Percentiles rank a stretch among this genome's conserved stretches.
Evolutionary conservation across 768 basidiomycete genomes (phyloP).

Genomic region (Boletus tomentosulus): DNA sequence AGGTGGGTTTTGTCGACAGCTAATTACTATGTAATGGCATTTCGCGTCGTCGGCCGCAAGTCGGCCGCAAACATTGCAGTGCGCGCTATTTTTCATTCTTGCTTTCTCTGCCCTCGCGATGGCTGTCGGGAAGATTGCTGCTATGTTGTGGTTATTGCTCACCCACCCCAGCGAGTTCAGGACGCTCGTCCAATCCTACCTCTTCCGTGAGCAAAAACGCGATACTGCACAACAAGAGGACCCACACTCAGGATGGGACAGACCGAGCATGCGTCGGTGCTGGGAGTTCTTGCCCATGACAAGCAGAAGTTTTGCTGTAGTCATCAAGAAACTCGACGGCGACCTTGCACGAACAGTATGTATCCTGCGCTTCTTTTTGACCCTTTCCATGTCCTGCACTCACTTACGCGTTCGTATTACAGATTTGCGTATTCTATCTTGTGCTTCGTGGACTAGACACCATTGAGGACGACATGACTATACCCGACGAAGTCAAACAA

Average conservation of each 20-base stretch:
- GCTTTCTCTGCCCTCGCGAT: conserved; percentile 3
- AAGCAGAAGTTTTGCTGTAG: conserved; percentile 84
- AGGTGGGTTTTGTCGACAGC: background rate
- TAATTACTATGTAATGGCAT: background rate
- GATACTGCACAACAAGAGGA: conserved; percentile 73
- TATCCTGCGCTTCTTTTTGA: conserved; percentile 11
- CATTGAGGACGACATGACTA: conserved; percentile 97
- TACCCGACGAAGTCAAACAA: conserved; percentile 82
- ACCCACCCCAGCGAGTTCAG: conserved; percentile 84
- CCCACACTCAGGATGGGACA: conserved; percentile 80
- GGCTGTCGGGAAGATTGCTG: conserved; percentile 50
- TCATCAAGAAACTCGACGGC: conserved; percentile 94
- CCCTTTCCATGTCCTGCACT: background rate
- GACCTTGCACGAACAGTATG: conserved; percentile 89
- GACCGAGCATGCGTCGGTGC: conserved; percentile 80
- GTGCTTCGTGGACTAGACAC: conserved; percentile 94
- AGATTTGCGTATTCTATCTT: conserved; percentile 96
- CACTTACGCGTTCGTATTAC: conserved; percentile 1
- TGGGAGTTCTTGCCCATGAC: conserved; percentile 89
- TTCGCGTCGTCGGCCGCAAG: too few relatives aligned
- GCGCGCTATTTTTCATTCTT: background rate
- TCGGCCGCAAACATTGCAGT: background rate
- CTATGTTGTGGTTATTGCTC: conserved; percentile 62
- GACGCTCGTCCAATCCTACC: conserved; percentile 73
- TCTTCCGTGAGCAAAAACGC: conserved; percentile 78